Evolutionary conservation across 2,329 filamentous ascomycete genomes (phyloP).

Genomic region (Colletotrichum siamense): DNA sequence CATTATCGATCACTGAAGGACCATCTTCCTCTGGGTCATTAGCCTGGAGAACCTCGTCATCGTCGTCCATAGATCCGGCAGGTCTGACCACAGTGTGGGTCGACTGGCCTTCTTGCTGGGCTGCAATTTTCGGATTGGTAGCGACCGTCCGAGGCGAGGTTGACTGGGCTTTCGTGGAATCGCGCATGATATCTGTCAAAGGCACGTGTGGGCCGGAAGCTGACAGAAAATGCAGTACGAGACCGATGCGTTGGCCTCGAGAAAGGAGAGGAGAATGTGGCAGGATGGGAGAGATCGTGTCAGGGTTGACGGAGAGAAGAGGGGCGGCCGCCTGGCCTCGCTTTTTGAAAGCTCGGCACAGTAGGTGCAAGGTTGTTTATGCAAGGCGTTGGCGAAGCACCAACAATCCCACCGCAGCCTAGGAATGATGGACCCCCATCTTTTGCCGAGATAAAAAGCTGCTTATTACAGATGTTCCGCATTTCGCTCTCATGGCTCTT

Average conservation of each 20-base stretch:
- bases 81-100: neutral
- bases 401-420: neutral
- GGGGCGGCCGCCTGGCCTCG: neutral
- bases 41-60: neutral
- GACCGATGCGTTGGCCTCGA: neutral
- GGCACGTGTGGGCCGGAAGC: neutral
- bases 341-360: neutral
- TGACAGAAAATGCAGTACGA: neutral
- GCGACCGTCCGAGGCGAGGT: neutral
- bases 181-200: neutral
- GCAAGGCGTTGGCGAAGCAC: neutral
- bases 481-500: accelerated
- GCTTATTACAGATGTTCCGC: neutral
- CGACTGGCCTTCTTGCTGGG: neutral
- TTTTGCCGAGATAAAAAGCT: neutral
- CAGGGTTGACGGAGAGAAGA: neutral
- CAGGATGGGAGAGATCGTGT: neutral
- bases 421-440: neutral
- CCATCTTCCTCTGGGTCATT: neutral
- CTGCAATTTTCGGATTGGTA: neutral
- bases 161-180: neutral
- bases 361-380: neutral
- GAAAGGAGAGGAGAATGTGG: neutral
- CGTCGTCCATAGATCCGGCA: neutral
- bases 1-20: neutral